Conservation (phyloP, 257 asterid species). For the Linderniella brevidens region DNA sequence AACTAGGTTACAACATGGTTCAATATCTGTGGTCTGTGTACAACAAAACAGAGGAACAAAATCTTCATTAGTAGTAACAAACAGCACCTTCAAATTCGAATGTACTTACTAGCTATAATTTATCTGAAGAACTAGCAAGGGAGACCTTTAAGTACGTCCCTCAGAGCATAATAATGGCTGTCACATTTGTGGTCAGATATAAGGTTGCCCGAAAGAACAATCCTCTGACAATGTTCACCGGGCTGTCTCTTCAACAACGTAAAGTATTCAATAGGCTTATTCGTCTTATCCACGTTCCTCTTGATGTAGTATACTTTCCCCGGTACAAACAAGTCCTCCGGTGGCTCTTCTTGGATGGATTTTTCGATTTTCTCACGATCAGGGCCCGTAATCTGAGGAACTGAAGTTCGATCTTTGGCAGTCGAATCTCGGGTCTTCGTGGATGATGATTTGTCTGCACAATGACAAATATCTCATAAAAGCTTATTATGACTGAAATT, state of each 20-base stretch:
- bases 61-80: too few relatives aligned
- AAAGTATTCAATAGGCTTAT: constrained; percentile 25
- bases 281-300: constrained; percentile 28
- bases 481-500: too few relatives aligned
- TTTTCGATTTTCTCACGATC: constrained; percentile 12
- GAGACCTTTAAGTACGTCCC: constrained; percentile 86
- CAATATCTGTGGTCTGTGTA: too few relatives aligned
- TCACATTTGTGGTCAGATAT: constrained; percentile 87
- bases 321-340: constrained; percentile 56
- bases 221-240: constrained; percentile 72
- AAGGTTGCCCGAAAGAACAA: constrained; percentile 63
- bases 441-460: too few relatives aligned
- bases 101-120: constrained; percentile 3
- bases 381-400: constrained; percentile 14
- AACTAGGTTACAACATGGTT: too few relatives aligned
- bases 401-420: constrained; percentile 12
- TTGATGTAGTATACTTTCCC: constrained; percentile 55
- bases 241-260: constrained; percentile 61
- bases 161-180: constrained; percentile 62
- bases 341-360: constrained; percentile 4
- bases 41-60: too few relatives aligned
- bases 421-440: constrained; percentile 3
- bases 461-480: too few relatives aligned
- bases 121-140: constrained; percentile 28
- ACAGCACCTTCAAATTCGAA: too few relatives aligned